A percentile compares a stretch with the other conserved stretches of the same genome.
These are phyloP conservation scores for Paramecium octaurelia DNA, from an alignment of 73 alveolate genomes.

Conservation along the genomic window DNA sequence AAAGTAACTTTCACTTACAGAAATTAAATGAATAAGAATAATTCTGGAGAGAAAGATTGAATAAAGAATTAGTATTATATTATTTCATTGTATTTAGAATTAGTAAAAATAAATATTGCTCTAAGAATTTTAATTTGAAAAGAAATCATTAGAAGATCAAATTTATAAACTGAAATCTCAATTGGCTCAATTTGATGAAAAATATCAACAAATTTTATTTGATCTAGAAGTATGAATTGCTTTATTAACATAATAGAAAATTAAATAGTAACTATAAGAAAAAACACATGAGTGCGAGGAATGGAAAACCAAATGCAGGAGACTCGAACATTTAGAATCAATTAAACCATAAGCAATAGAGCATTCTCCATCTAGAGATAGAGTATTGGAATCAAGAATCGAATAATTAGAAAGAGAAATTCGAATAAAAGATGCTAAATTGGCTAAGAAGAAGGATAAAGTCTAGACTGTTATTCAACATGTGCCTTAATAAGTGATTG, in stretches of 20 bases:
- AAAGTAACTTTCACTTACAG: not conserved
- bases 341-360: not conserved
- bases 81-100: not conserved
- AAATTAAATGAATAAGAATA: conserved; percentile 16
- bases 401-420: conserved; percentile 30
- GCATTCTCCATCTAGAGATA: conserved; percentile 6
- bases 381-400: conserved; percentile 1
- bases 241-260: not conserved
- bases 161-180: not conserved
- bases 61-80: not conserved
- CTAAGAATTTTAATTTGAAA: conserved; percentile 34
- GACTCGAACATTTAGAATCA: conserved; percentile 16
- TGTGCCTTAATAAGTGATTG: conserved; percentile 37
- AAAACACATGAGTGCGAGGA: conserved; percentile 17
- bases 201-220: conserved; percentile 36
- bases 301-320: conserved; percentile 2
- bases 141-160: not conserved
- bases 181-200: conserved; percentile 35
- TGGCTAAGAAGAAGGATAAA: conserved; percentile 35
- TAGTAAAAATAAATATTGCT: not conserved
- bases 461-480: not conserved
- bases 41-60: conserved; percentile 34
- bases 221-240: conserved; percentile 13
- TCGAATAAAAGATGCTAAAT: not conserved
- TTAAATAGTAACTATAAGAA: not conserved